A percentile compares a stretch with the other conserved stretches of the same genome.
Conservation (phyloP, 495 filamentous ascomycete species). For the Xylaria scruposa region DNA sequence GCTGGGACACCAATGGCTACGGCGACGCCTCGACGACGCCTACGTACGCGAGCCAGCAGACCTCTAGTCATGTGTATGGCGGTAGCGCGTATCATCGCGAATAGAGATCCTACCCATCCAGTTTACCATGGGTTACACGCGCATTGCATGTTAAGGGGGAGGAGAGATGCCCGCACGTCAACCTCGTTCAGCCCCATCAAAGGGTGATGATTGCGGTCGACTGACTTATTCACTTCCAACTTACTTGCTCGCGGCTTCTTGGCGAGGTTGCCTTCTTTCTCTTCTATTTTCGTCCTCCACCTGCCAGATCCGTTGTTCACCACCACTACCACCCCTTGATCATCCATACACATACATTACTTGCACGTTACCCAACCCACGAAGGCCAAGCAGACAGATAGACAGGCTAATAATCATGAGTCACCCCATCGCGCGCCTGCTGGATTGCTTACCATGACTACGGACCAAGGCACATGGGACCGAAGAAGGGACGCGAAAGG, state of each 20-base stretch:
- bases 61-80: conserved; percentile 49
- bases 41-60: conserved; percentile 44
- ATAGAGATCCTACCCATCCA: background rate
- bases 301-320: background rate
- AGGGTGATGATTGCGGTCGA: background rate
- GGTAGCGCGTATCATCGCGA: conserved; percentile 45
- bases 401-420: background rate
- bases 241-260: background rate
- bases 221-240: background rate
- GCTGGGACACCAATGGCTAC: conserved; percentile 43
- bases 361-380: background rate
- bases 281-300: background rate
- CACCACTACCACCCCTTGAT: background rate
- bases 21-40: conserved; percentile 51
- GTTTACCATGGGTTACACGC: background rate
- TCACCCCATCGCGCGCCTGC: background rate
- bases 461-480: conserved; percentile 10
- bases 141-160: background rate
- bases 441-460: background rate
- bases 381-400: background rate
- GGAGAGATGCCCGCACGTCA: too few species aligned
- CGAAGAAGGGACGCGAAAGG: background rate
- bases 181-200: background rate
- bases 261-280: background rate
- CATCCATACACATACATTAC: background rate